These are phyloP conservation scores for Kernera saxatilis DNA, from an alignment of 345 rosid genomes.

Conservation along the genomic window DNA sequence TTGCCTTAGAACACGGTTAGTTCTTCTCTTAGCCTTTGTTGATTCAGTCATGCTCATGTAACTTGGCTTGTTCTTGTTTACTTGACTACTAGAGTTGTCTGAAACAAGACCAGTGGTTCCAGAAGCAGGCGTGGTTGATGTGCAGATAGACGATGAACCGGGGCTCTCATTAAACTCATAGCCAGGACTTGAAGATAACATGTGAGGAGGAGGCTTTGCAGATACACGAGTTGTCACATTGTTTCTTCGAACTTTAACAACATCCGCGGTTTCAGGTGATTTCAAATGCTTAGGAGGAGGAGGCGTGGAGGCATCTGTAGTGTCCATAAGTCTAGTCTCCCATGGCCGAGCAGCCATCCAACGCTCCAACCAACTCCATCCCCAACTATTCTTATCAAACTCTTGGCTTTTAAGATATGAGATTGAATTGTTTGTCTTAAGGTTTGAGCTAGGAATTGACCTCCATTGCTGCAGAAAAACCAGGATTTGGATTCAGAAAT, in stretches of 20 bases:
- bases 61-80: slow-evolving; percentile 46
- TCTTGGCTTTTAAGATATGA: slow-evolving; percentile 48
- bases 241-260: slow-evolving; percentile 60
- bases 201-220: slow-evolving; percentile 48
- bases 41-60: slow-evolving; percentile 88
- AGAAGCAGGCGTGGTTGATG: slow-evolving; percentile 60
- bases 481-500: background rate
- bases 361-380: slow-evolving; percentile 99
- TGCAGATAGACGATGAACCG: slow-evolving; percentile 71
- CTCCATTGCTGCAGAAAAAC: slow-evolving; percentile 59
- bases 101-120: slow-evolving; percentile 52
- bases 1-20: slow-evolving; percentile 51
- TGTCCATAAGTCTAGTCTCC: slow-evolving; percentile 84
- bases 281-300: slow-evolving; percentile 38
- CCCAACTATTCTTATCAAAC: slow-evolving; percentile 74
- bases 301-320: slow-evolving; percentile 36
- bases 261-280: slow-evolving; percentile 40
- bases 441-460: slow-evolving; percentile 39
- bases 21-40: slow-evolving; percentile 73
- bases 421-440: slow-evolving; percentile 27
- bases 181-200: slow-evolving; percentile 67
- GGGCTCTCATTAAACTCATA: slow-evolving; percentile 78
- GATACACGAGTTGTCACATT: slow-evolving; percentile 74
- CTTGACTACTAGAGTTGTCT: slow-evolving; percentile 38
- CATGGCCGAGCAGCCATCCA: slow-evolving; percentile 99